phyloP scores from a whole-genome alignment of 345 rosid species.

The Moricandia arvensis region DNA sequence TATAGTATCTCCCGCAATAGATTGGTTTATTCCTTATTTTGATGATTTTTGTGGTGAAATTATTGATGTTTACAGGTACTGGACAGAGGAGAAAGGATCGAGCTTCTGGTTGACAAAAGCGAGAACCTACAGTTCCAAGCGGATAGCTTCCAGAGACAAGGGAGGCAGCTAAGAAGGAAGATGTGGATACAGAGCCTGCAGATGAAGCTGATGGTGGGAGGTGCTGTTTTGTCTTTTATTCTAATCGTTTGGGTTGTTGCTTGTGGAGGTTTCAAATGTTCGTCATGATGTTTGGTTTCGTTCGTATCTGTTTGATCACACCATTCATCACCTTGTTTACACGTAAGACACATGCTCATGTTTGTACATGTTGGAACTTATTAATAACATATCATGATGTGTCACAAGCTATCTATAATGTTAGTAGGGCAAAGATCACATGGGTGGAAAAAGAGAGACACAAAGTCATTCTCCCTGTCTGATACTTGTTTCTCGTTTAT shows the following conservation, averaged over 20 bases:
- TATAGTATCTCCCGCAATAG: not conserved
- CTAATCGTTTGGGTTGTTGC: slow-evolving; percentile 64
- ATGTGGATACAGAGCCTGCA: slow-evolving; percentile 95
- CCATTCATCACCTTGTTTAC: not conserved
- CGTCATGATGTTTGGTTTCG: slow-evolving; percentile 21
- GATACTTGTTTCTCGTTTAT: not conserved
- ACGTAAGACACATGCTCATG: slow-evolving; percentile 14
- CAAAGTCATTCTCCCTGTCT: not conserved
- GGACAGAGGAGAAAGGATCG: slow-evolving; percentile 93
- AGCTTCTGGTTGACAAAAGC: slow-evolving; percentile 89
- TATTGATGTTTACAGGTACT: slow-evolving; percentile 36
- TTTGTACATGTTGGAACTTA: slow-evolving; percentile 31
- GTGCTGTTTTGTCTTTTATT: slow-evolving; percentile 52
- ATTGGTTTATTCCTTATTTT: not conserved
- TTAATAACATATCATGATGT: slow-evolving; percentile 23
- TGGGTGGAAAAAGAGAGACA: not conserved
- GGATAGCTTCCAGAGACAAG: slow-evolving; percentile 97
- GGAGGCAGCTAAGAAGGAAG: slow-evolving; percentile 85
- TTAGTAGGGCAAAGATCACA: not conserved
- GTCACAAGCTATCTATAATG: slow-evolving; percentile 6
- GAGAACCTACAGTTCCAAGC: slow-evolving; percentile 95
- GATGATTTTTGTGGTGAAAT: not conserved
- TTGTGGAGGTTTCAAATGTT: slow-evolving; percentile 79
- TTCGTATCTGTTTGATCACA: slow-evolving; percentile 7
- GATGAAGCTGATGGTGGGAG: slow-evolving; percentile 81